A percentile compares a stretch with the other conserved stretches of the same genome.
These are phyloP conservation scores for Panicum virgatum DNA, from an alignment of 202 grass and related monocot species.

Conservation along the genomic window DNA sequence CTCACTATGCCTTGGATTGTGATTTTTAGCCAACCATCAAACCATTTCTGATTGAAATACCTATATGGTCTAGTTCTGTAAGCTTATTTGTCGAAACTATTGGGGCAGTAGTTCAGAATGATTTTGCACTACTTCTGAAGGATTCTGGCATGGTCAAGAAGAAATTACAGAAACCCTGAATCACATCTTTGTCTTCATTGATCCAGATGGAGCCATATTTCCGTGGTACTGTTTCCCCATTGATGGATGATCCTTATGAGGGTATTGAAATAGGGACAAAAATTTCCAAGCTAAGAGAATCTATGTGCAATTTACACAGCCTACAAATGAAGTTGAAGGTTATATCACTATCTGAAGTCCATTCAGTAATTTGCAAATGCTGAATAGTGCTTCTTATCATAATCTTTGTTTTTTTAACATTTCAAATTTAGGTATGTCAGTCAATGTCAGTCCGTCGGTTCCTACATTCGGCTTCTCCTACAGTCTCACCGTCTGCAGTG, in stretches of 20 bases:
- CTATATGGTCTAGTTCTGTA: slow-evolving; percentile 1
- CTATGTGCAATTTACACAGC: slow-evolving; percentile 70
- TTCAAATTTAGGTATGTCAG: slow-evolving; percentile 61
- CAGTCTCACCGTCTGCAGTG: too few relatives aligned
- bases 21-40: background rate
- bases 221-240: slow-evolving; percentile 65
- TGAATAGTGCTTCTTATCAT: slow-evolving; percentile 13
- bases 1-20: background rate
- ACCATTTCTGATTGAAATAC: background rate
- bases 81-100: background rate
- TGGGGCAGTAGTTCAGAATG: background rate
- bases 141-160: background rate
- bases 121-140: slow-evolving; percentile 15
- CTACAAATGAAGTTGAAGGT: slow-evolving; percentile 96
- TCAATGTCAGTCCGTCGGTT: too few relatives aligned
- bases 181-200: slow-evolving; percentile 43
- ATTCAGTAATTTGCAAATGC: slow-evolving; percentile 12
- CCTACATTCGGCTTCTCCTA: too few relatives aligned
- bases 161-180: slow-evolving; percentile 17
- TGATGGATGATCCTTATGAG: slow-evolving; percentile 55
- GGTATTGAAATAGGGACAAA: slow-evolving; percentile 48
- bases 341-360: background rate
- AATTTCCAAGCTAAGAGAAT: slow-evolving; percentile 72
- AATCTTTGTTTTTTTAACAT: slow-evolving; percentile 27
- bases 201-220: slow-evolving; percentile 98